These are phyloP conservation scores for Xylaria sp. DNA, from an alignment of 2,329 filamentous ascomycete genomes.

Conservation along the genomic window DNA sequence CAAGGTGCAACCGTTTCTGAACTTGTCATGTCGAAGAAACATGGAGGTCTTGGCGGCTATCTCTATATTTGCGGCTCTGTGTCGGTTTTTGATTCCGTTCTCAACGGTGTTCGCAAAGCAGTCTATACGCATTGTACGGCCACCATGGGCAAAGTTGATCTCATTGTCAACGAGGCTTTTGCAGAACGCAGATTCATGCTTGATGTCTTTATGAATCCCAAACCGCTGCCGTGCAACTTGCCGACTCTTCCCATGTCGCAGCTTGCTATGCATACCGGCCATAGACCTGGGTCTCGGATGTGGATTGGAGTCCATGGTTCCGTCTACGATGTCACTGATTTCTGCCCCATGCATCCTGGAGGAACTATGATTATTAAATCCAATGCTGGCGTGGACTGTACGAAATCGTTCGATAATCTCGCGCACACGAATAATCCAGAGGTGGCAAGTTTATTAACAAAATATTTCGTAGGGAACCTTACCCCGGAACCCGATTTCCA, in stretches of 20 bases:
- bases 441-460: conserved; percentile 61
- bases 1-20: conserved; percentile 62
- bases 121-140: conserved; percentile 63
- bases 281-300: conserved; percentile 56
- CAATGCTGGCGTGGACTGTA: conserved; percentile 65
- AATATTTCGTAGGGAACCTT: conserved; percentile 64
- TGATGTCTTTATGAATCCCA: conserved; percentile 67
- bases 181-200: conserved; percentile 66
- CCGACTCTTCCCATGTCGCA: conserved; percentile 61
- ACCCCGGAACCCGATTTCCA: conserved; percentile 61
- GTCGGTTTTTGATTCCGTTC: conserved; percentile 63
- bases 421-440: conserved; percentile 66
- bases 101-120: conserved; percentile 65
- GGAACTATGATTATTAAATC: conserved; percentile 64
- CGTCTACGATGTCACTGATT: conserved; percentile 64
- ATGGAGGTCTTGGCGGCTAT: conserved; percentile 60
- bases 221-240: conserved; percentile 60
- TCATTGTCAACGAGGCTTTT: conserved; percentile 62
- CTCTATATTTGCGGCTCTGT: conserved; percentile 62
- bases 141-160: conserved; percentile 61
- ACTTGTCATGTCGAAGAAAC: conserved; percentile 66
- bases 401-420: conserved; percentile 62
- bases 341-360: conserved; percentile 63
- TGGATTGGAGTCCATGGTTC: conserved; percentile 64
- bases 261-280: conserved; percentile 61